These are phyloP conservation scores for Dendrobium nobile DNA, from an alignment of 106 monocot species.

Conservation along the genomic window DNA sequence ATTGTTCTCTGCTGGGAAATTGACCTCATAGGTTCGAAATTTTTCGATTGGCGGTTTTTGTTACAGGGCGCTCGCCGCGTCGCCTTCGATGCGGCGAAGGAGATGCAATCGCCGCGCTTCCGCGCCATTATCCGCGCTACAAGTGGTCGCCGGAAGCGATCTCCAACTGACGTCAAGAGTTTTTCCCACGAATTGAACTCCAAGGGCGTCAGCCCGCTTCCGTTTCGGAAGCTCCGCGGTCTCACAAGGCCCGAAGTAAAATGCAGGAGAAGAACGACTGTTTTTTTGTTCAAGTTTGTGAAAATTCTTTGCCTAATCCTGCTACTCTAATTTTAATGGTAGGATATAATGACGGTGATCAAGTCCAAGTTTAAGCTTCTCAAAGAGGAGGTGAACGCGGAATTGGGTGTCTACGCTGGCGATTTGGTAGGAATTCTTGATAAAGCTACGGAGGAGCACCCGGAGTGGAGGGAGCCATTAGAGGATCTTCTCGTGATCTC, in stretches of 20 bases:
- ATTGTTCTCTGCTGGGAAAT: background rate
- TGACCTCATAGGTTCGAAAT: background rate
- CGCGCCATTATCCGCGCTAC: conserved; percentile 85
- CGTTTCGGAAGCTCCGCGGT: conserved; percentile 39
- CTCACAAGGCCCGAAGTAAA: conserved; percentile 36
- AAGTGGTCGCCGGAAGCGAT: conserved; percentile 61
- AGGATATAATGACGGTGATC: conserved; percentile 63
- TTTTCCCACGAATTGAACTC: conserved; percentile 83
- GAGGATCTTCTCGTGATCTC: conserved; percentile 75
- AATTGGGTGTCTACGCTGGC: conserved; percentile 57
- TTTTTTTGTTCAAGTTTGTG: background rate
- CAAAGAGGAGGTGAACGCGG: conserved; percentile 77
- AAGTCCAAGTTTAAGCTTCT: conserved; percentile 59
- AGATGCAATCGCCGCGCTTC: conserved; percentile 92
- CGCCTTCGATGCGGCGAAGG: conserved; percentile 52
- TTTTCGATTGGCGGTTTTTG: background rate
- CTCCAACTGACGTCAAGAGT: conserved; percentile 65
- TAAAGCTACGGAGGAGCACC: conserved; percentile 28
- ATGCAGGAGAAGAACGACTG: background rate
- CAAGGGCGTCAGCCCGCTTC: conserved; percentile 31
- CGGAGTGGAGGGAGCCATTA: conserved; percentile 47
- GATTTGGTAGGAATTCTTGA: conserved; percentile 70
- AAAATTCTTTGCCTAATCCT: background rate
- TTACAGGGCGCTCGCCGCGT: conserved; percentile 23
- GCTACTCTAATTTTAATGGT: background rate